Percentiles rank a stretch among this genome's conserved stretches.
Evolutionary conservation across 2,329 filamentous ascomycete species (phyloP).

Genomic region (Pseudogymnoascus sp.): DNA sequence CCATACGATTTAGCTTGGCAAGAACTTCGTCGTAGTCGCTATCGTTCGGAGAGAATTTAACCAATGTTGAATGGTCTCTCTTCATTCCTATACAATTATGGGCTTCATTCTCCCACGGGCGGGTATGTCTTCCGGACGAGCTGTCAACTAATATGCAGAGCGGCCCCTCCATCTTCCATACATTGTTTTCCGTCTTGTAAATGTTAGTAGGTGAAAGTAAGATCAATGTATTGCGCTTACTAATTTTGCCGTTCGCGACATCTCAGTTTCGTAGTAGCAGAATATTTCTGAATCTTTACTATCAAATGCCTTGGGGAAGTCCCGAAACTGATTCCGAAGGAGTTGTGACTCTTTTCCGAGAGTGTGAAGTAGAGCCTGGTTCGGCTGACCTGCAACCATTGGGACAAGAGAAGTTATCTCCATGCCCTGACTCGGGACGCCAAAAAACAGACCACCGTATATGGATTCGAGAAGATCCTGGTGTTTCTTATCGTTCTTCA

Average conservation of each 20-base stretch:
- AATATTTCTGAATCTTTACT: constrained; percentile 10
- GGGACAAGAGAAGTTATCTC: constrained; percentile 12
- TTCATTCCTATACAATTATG: constrained; percentile 3
- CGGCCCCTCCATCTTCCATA: constrained; percentile 7
- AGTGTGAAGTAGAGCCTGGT: constrained; percentile 9
- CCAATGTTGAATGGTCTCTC: constrained; percentile 10
- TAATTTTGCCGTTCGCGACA: constrained; percentile 12
- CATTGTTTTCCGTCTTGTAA: not conserved
- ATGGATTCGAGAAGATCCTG: constrained; percentile 1
- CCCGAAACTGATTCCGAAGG: constrained; percentile 1
- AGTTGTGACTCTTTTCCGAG: constrained; percentile 10
- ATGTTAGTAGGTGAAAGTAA: not conserved
- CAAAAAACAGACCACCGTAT: constrained; percentile 15
- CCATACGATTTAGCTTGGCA: not conserved
- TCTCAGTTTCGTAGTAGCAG: constrained; percentile 15
- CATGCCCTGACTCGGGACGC: constrained; percentile 16
- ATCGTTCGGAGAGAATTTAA: constrained; percentile 9
- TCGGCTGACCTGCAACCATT: constrained; percentile 14
- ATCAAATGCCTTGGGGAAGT: constrained; percentile 11
- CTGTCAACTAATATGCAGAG: not conserved
- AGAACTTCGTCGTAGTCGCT: constrained; percentile 6
- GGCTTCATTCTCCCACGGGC: not conserved
- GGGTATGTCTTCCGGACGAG: constrained; percentile 1
- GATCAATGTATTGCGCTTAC: not conserved
- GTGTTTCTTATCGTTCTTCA: constrained; percentile 4